Evolutionary conservation across 257 asterid species (phyloP).

Genomic region (Plantago ovata): DNA sequence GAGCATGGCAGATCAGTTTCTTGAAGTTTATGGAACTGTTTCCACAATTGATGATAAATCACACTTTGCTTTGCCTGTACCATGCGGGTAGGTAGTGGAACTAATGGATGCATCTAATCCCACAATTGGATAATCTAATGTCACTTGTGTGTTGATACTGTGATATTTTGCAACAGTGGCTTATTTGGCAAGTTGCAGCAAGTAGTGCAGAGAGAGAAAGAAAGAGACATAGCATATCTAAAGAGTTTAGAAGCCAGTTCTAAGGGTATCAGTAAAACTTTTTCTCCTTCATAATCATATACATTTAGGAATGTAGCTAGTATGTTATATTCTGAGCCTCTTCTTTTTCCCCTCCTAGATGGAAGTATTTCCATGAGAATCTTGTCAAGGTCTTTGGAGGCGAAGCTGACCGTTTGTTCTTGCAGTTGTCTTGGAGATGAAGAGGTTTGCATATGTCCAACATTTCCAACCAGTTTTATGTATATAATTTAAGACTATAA

Average conservation of each 20-base stretch:
- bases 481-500: background rate
- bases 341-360: slow-evolving; percentile 31
- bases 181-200: slow-evolving; percentile 64
- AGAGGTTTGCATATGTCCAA: slow-evolving; percentile 40
- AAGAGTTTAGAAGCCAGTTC: slow-evolving; percentile 33
- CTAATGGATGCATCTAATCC: slow-evolving; percentile 19
- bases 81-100: slow-evolving; percentile 45
- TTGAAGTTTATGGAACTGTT: slow-evolving; percentile 57
- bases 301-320: slow-evolving; percentile 3
- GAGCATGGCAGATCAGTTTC: slow-evolving; percentile 74
- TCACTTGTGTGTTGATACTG: slow-evolving; percentile 12
- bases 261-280: slow-evolving; percentile 36
- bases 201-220: slow-evolving; percentile 66
- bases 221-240: slow-evolving; percentile 44
- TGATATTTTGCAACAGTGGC: slow-evolving; percentile 34
- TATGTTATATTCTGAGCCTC: slow-evolving; percentile 9
- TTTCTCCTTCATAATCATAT: slow-evolving; percentile 10
- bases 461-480: slow-evolving; percentile 9
- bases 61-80: slow-evolving; percentile 29
- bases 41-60: slow-evolving; percentile 31
- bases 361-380: slow-evolving; percentile 59
- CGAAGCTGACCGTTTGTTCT: slow-evolving; percentile 75
- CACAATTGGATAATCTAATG: slow-evolving; percentile 15
- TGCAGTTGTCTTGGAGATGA: slow-evolving; percentile 45
- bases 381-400: slow-evolving; percentile 72